Percentiles rank a stretch among this genome's conserved stretches.
Conservation (phyloP, 202 grass and related monocot genomes). For the Panicum hallii region DNA sequence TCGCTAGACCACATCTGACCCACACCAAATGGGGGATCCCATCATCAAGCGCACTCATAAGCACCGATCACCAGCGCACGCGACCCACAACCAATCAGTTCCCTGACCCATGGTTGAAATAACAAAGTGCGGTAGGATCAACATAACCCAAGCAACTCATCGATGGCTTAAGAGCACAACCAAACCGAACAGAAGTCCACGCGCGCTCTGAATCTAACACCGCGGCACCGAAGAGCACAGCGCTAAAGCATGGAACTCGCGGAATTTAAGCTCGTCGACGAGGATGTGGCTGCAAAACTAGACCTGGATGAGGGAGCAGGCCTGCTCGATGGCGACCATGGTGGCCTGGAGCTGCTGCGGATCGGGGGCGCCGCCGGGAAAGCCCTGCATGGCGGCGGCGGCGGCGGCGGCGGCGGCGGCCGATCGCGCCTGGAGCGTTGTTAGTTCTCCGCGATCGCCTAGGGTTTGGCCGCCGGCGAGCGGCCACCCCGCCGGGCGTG, state of each 20-base stretch:
- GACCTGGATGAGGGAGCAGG: constrained; percentile 89
- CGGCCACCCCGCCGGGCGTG: constrained; percentile 17
- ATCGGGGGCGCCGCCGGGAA: constrained; percentile 72
- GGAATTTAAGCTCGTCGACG: constrained; percentile 31
- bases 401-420: neutral
- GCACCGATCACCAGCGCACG: constrained; percentile 18
- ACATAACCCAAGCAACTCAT: constrained; percentile 5
- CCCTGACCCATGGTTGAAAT: neutral
- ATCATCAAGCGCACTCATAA: constrained; percentile 27
- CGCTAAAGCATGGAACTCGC: neutral
- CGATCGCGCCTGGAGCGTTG: constrained; percentile 24
- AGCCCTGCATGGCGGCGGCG: constrained; percentile 68
- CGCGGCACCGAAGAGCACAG: constrained; percentile 9
- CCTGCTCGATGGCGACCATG: constrained; percentile 88
- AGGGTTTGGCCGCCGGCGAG: constrained; percentile 39
- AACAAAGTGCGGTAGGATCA: constrained; percentile 8
- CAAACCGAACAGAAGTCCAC: constrained; percentile 13
- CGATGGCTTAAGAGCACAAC: neutral
- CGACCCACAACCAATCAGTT: neutral
- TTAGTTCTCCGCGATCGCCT: constrained; percentile 31
- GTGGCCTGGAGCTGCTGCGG: constrained; percentile 80
- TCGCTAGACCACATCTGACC: constrained; percentile 12
- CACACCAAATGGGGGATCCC: constrained; percentile 20
- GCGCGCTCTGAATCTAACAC: constrained; percentile 47
- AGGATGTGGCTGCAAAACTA: neutral